Conservation (phyloP, 2,329 filamentous ascomycete genomes). For the Trichoderma aggressivum region DNA sequence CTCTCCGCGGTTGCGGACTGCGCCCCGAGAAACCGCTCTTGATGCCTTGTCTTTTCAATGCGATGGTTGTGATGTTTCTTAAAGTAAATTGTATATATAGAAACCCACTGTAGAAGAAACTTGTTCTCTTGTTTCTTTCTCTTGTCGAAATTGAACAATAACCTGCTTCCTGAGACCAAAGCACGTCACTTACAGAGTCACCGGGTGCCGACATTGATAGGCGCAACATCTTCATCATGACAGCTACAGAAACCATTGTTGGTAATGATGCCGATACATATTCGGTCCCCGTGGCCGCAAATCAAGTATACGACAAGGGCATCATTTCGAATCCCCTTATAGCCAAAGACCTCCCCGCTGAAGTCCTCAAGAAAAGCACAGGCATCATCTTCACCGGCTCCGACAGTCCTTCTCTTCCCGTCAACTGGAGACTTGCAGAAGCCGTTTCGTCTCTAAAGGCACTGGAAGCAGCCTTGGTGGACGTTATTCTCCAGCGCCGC, state of each 20-base stretch:
- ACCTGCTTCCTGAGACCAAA: neutral
- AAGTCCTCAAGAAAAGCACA: neutral
- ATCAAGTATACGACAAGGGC: neutral
- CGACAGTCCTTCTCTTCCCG: conserved; percentile 36
- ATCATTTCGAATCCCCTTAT: conserved; percentile 6
- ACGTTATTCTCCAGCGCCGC: conserved; percentile 43
- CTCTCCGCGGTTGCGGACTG: neutral
- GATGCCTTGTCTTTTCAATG: neutral
- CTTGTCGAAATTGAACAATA: neutral
- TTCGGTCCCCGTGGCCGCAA: conserved; percentile 7
- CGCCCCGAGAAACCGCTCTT: neutral
- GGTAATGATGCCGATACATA: neutral
- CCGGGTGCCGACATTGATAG: neutral
- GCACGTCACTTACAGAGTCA: neutral
- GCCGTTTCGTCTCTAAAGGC: conserved; percentile 49
- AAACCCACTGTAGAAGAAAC: neutral
- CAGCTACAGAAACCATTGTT: neutral
- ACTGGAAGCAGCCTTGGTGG: conserved; percentile 45
- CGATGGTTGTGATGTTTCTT: neutral
- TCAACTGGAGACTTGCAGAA: conserved; percentile 57
- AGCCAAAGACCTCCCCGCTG: neutral
- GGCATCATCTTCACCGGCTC: conserved; percentile 8
- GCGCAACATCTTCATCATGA: neutral
- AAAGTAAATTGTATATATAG: neutral
- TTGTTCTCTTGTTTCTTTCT: neutral